Base-by-base conservation (phyloP, 2,329 filamentous ascomycete genomes). In the Ophiostoma sp. region DNA sequence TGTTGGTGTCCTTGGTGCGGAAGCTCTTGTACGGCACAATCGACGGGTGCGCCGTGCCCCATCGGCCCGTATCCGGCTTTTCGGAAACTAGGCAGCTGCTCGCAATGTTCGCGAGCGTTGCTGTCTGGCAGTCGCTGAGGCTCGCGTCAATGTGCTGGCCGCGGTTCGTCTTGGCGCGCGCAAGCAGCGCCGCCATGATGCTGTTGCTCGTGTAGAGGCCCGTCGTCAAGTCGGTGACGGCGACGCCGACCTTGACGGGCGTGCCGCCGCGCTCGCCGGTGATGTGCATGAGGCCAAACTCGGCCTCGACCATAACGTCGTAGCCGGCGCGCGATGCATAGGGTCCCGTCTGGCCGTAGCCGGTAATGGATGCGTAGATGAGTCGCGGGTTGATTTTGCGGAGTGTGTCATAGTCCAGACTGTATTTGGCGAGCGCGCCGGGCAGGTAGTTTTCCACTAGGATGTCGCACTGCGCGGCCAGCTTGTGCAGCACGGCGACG, bases 231-330 rank as follows among this genome's bases (percentile, higher is more conserved):
- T 99, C 95, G 0, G 95, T 98, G 3, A 99, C 95, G 1, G 95
- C 95, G 2, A 99, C 95, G 18, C 95, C 95, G 2, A 99, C 95
- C 79, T 99, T 99, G 52, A 97, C 95, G 0, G 95, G 95, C 1
- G 93, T 90, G 0, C 94, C 93, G 74, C 96, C 90, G 68, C 93
- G 85, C 70, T 86, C 85, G 44, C 95, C 95, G 0, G 95, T 99
- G 74, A 99, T 98, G 79, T 99, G 95, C 95, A 99, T 99, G 68
- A 99, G 81, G 0, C 95, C 95, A 80, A 99, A 93, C 77, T 98
- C 95, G 70, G 95, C 95, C 81, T 99, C 95, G 11, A 99, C 94
- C 94, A 99, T 99, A 73, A 99, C 95, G 78, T 99, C 95, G 82
- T 99, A 99, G 4, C 95, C 95, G 3, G 95, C 93, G 14, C 95